phyloP scores from a whole-genome alignment of 805 yeast species.

The Candida alai region DNA sequence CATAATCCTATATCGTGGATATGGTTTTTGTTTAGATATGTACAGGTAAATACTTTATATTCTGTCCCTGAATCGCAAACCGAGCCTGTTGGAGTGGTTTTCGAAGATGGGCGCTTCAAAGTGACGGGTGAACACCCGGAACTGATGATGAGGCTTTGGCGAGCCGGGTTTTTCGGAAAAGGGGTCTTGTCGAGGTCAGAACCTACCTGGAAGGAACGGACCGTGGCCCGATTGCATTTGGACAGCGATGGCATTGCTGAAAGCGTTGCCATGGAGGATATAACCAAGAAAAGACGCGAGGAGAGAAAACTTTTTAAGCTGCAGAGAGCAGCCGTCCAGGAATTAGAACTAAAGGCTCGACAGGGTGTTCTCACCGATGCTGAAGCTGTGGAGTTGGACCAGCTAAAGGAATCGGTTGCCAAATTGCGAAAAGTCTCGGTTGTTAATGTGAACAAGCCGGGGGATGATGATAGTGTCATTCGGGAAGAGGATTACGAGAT shows the following conservation, averaged over 20 bases:
- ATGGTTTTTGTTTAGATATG: slow-evolving; percentile 37
- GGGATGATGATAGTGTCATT: slow-evolving; percentile 3
- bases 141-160: slow-evolving; percentile 66
- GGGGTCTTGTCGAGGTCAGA: slow-evolving; percentile 87
- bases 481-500: slow-evolving; percentile 10
- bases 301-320: slow-evolving; percentile 71
- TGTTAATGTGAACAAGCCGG: background rate
- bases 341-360: slow-evolving; percentile 48
- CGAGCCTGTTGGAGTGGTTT: slow-evolving; percentile 19
- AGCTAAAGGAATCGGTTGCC: slow-evolving; percentile 14
- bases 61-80: slow-evolving; percentile 24
- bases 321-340: slow-evolving; percentile 49
- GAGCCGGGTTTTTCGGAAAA: slow-evolving; percentile 88
- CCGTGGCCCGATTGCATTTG: slow-evolving; percentile 49
- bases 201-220: slow-evolving; percentile 82
- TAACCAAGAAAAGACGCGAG: slow-evolving; percentile 67
- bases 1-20: slow-evolving; percentile 71
- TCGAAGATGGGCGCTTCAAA: slow-evolving; percentile 29
- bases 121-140: slow-evolving; percentile 38
- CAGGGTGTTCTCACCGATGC: slow-evolving; percentile 21
- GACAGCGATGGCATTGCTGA: slow-evolving; percentile 18
- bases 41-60: slow-evolving; percentile 15
- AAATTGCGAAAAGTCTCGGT: slow-evolving; percentile 15
- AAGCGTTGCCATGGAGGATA: slow-evolving; percentile 60
- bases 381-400: slow-evolving; percentile 19